phyloP scores from a whole-genome alignment of 2,329 filamentous ascomycete species.

The Colletotrichum lentis region DNA sequence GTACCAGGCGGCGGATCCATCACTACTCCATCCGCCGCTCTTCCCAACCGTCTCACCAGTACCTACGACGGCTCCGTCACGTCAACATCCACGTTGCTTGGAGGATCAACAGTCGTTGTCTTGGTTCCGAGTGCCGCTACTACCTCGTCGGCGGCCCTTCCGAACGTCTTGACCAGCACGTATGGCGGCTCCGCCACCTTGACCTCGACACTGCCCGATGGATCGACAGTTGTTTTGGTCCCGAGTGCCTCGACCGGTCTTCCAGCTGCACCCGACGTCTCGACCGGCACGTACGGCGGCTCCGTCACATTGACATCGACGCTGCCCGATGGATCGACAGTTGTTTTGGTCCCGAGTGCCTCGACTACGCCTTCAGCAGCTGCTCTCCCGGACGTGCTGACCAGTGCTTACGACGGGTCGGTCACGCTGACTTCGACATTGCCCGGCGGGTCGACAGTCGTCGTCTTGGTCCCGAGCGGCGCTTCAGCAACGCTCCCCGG shows the following conservation, averaged over 20 bases:
- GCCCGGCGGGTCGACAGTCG: neutral
- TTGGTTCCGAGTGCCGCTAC: neutral
- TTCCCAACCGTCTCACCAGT: neutral
- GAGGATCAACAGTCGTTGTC: neutral
- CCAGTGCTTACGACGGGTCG: slow-evolving; percentile 8
- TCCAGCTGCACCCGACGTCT: neutral
- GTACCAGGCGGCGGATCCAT: neutral
- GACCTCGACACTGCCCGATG: slow-evolving; percentile 10
- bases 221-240: neutral
- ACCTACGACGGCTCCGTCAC: slow-evolving; percentile 6
- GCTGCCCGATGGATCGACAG: neutral
- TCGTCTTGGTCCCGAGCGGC: too few relatives aligned
- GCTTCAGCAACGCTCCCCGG: neutral
- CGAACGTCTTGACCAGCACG: slow-evolving; percentile 9
- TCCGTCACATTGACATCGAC: slow-evolving; percentile 17
- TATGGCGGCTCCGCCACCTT: slow-evolving; percentile 3
- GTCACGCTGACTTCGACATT: neutral
- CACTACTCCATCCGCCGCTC: too few relatives aligned
- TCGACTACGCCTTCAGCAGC: too few relatives aligned
- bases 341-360: neutral
- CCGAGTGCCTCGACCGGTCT: neutral
- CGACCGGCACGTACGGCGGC: slow-evolving; percentile 1
- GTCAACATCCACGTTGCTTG: neutral
- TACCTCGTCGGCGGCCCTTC: neutral
- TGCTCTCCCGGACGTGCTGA: neutral